Conservation (phyloP, 257 asterid genomes). For the Plantago elongata region DNA sequence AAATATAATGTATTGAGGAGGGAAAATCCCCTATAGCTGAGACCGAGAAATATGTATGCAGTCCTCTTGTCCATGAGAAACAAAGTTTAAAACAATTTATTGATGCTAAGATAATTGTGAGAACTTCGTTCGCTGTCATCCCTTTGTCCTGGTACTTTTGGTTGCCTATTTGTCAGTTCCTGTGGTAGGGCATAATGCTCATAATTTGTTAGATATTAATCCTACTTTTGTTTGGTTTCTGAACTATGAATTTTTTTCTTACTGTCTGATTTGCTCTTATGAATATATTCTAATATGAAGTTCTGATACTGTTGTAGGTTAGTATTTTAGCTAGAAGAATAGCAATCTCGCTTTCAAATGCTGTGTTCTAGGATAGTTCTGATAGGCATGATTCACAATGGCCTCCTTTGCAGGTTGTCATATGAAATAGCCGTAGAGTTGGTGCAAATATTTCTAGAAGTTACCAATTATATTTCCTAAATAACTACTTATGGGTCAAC, state of each 20-base stretch:
- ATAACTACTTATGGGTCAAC: background rate
- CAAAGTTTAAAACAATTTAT: background rate
- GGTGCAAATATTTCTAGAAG: background rate
- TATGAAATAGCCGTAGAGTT: too few relatives aligned
- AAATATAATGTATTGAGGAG: slow-evolving; percentile 12
- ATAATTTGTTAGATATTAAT: background rate
- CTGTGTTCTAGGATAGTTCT: too few relatives aligned
- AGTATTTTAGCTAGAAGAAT: background rate
- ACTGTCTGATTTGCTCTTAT: background rate
- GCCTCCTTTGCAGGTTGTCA: too few relatives aligned
- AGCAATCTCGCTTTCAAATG: too few relatives aligned
- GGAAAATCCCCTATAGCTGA: background rate
- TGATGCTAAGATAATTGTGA: background rate
- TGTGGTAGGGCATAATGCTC: background rate
- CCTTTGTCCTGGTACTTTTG: background rate
- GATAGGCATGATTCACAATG: too few relatives aligned
- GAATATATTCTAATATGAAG: background rate
- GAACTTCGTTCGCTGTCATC: background rate
- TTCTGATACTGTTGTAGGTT: background rate
- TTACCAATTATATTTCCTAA: background rate
- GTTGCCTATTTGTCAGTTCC: background rate
- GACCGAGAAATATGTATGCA: too few relatives aligned
- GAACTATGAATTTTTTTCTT: background rate
- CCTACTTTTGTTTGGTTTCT: background rate
- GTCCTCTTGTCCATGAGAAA: background rate